Percentiles rank a stretch among this genome's conserved stretches.
Evolutionary conservation across 1,284 basidiomycete genomes (phyloP).

Genomic region (Golubevia pallescens): DNA sequence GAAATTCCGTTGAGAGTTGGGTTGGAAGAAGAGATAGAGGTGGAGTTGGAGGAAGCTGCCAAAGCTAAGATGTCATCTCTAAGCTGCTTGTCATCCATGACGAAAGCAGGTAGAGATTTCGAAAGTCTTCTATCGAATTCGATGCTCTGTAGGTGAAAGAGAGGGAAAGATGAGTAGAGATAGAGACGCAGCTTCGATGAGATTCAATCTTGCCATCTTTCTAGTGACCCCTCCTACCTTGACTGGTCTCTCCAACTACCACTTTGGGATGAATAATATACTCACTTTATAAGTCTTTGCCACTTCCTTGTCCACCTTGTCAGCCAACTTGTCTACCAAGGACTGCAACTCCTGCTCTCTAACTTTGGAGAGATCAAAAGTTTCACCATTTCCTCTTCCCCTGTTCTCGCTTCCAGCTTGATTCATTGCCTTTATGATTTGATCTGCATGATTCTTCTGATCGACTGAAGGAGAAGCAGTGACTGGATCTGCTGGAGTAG

Average conservation of each 20-base stretch:
- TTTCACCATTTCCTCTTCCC: constrained; percentile 7
- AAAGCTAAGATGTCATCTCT: constrained; percentile 32
- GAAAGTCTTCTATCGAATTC: constrained; percentile 52
- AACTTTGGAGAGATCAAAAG: constrained; percentile 66
- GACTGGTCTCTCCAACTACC: background rate
- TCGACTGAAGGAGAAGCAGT: background rate
- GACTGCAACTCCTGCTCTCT: constrained; percentile 71
- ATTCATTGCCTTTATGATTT: background rate
- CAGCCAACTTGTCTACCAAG: constrained; percentile 69
- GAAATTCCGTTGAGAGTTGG: background rate
- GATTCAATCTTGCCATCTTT: background rate
- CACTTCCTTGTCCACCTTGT: constrained; percentile 54
- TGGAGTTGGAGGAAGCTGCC: constrained; percentile 5
- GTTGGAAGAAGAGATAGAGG: background rate
- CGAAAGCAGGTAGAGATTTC: constrained; percentile 41
- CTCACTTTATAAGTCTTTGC: constrained; percentile 40
- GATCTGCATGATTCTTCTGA: background rate
- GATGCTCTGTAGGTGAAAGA: constrained; percentile 18
- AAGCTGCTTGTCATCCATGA: constrained; percentile 26
- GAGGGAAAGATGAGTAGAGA: background rate
- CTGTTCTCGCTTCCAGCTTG: background rate
- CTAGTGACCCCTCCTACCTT: background rate
- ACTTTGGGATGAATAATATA: background rate
- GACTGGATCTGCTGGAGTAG: background rate
- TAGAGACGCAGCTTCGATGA: background rate